Evolutionary conservation across 352 stramenopile genomes (phyloP), one percentile per base, ranked within the genome.

Genomic region (Globisporangium perplexum): DNA sequence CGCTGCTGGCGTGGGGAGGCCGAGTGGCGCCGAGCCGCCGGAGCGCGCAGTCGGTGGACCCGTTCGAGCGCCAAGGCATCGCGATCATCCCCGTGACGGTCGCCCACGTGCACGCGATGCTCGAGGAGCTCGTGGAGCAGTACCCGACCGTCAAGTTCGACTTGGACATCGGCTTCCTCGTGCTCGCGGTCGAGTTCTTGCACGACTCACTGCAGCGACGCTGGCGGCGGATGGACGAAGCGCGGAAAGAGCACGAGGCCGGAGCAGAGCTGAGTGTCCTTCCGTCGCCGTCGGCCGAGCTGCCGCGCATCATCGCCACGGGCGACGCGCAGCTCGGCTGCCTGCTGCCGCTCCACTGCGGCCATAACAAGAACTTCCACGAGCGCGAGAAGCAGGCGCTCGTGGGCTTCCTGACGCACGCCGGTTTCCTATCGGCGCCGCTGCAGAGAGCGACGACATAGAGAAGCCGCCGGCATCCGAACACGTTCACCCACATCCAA

Each of bases 351-450:
- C 59, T 95, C 12, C 85, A 90, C 47, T 95, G 85, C 41, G 85
- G 83, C 8, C 85, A 95, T 55, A 95, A 95, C 60, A 86, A 86
- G 50, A 89, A 90, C 55, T 93, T 88, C 41, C 70, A 76, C 36
- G 80, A 92, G 22, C 53, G 54, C 4, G 85, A 95, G 53, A 92
- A 93, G 51, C 54, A 76, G 11, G 73, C 74, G 43, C 63, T 95
- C n/a, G 50, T 77, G 28, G 59, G 57, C 6, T 90, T 91, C 44
- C 54, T 91, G 28, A 65, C 57, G 17, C 68, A 77, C 38, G 72
- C 61, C 20, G 72, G 60, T 7, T 85, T 87, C 43, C 15, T 72
- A 22, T 43, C 28, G 8, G 42, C 41, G 8, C 15, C 31, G 31
- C 7, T 28, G 15, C 24, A 26, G n/a, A 48, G 38, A 41, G 17